Percentiles rank a stretch among this genome's conserved stretches.
phyloP scores from a whole-genome alignment of 495 filamentous ascomycete species.

The Thermothielavioides terrestris region DNA sequence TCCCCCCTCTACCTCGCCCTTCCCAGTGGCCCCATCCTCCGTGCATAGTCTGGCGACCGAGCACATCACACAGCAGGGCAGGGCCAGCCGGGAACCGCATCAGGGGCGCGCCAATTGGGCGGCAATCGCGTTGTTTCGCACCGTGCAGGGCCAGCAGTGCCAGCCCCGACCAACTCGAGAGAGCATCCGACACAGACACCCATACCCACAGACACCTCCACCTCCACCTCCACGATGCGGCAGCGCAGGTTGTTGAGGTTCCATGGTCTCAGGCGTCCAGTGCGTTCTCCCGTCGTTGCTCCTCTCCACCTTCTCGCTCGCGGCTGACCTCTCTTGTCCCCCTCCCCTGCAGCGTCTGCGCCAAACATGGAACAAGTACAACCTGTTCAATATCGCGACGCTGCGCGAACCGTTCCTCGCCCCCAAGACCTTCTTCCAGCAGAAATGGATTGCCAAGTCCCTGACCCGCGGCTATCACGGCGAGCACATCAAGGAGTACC shows the following conservation, averaged over 20 bases:
- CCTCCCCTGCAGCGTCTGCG: slow-evolving; percentile 63
- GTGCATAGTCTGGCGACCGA: neutral
- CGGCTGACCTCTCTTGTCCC: slow-evolving; percentile 12
- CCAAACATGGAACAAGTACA: slow-evolving; percentile 97
- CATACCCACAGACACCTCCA: too few species aligned
- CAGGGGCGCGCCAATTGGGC: slow-evolving; percentile 10
- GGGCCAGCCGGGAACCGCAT: neutral
- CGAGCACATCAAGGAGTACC: slow-evolving; percentile 79
- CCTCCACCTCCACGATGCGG: slow-evolving; percentile 38
- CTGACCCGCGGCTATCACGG: slow-evolving; percentile 80
- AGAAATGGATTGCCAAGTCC: slow-evolving; percentile 91
- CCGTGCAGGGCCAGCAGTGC: too few species aligned
- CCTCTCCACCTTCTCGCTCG: slow-evolving; percentile 1
- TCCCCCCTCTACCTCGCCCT: neutral
- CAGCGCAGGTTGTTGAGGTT: slow-evolving; percentile 44
- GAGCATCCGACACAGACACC: slow-evolving; percentile 15
- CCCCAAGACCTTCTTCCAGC: slow-evolving; percentile 79
- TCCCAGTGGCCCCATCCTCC: neutral
- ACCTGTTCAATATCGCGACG: slow-evolving; percentile 75
- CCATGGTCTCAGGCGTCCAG: slow-evolving; percentile 54
- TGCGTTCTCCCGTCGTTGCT: slow-evolving; percentile 28
- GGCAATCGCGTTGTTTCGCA: neutral
- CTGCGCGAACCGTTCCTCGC: slow-evolving; percentile 23
- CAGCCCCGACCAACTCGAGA: too few species aligned
- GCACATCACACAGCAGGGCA: neutral